A percentile compares a stretch with the other conserved stretches of the same genome.
Evolutionary conservation across 2,329 filamentous ascomycete species (phyloP).

Genomic region (Emergomyces orientalis): DNA sequence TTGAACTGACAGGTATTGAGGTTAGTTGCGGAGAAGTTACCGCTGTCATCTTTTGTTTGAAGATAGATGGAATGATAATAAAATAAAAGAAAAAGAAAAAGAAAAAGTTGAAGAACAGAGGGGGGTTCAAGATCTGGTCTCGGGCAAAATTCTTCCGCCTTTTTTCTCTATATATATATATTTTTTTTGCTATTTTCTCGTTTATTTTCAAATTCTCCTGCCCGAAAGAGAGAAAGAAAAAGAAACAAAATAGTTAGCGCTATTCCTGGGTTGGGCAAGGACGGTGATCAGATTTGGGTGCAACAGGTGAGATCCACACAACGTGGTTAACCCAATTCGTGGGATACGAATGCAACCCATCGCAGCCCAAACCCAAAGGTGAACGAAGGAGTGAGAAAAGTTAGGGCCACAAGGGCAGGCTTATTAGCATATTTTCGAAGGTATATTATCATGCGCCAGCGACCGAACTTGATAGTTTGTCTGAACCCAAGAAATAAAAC

Average conservation of each 20-base stretch:
- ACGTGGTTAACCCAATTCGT: slow-evolving; percentile 6
- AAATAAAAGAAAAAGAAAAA: not conserved
- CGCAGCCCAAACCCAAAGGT: not conserved
- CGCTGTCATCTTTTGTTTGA: not conserved
- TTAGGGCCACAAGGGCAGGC: not conserved
- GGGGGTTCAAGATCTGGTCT: not conserved
- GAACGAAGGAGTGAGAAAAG: not conserved
- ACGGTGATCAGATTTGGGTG: not conserved
- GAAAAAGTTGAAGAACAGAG: no score
- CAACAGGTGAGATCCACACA: slow-evolving; percentile 1
- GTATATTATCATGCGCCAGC: no score
- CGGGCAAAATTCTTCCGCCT: not conserved
- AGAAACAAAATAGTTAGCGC: not conserved
- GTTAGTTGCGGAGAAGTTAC: not conserved
- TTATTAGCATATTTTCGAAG: not conserved
- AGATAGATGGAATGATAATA: not conserved
- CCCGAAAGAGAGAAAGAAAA: not conserved
- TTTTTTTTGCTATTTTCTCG: not conserved
- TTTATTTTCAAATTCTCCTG: not conserved
- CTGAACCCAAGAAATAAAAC: no score
- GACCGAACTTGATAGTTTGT: no score
- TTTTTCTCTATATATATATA: not conserved
- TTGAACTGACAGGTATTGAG: not conserved
- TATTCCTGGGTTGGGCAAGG: not conserved
- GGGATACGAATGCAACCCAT: slow-evolving; percentile 3